Evolutionary conservation across 106 monocot species (phyloP).

Genomic region (Platanthera guangdongensis): DNA sequence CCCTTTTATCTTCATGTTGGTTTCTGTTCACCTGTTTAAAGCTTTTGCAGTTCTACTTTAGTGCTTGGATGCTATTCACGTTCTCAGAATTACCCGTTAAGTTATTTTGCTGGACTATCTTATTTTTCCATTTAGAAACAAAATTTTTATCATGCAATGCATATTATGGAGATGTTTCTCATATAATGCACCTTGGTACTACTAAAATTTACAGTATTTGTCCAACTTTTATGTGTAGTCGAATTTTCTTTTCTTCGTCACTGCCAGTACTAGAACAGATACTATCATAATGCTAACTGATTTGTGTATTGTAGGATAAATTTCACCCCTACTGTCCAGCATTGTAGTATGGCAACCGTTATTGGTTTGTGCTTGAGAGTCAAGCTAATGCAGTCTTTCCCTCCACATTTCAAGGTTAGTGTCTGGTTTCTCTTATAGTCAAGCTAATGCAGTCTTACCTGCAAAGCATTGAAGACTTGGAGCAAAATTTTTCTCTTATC

Average conservation of each 20-base stretch:
- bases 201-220: too few relatives aligned
- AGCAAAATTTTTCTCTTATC: background rate
- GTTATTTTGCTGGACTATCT: background rate
- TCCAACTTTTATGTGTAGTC: too few relatives aligned
- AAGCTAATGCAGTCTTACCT: constrained; percentile 41
- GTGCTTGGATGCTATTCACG: background rate
- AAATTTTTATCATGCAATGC: background rate
- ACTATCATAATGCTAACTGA: background rate
- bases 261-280: background rate
- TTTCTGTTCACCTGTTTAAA: background rate
- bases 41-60: background rate
- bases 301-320: constrained; percentile 44
- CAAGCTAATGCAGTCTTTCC: constrained; percentile 71
- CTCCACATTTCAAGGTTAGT: constrained; percentile 75
- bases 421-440: constrained; percentile 8
- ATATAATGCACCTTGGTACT: background rate
- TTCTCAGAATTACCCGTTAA: background rate
- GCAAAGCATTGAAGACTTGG: background rate
- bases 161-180: background rate
- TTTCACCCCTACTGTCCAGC: constrained; percentile 79
- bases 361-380: constrained; percentile 76
- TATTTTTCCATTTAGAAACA: background rate
- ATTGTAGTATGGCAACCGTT: constrained; percentile 79
- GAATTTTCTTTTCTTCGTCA: background rate
- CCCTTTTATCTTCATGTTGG: background rate